Evolutionary conservation across 139 green algal species (phyloP), one percentile per base, ranked within the genome.

Genomic region (Chlamydomonas sp.): DNA sequence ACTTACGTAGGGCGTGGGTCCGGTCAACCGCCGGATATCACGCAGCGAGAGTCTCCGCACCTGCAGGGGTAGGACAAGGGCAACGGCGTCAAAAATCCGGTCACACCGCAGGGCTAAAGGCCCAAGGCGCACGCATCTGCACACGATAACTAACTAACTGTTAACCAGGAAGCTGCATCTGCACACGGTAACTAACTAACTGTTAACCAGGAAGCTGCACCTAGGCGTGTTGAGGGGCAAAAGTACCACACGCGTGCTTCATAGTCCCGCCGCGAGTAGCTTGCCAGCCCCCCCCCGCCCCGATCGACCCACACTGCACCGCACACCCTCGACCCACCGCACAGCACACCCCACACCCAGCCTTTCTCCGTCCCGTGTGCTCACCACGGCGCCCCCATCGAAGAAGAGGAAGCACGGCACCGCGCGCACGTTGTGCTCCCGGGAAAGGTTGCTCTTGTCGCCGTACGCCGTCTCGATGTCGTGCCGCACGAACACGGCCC

Each of bases 321-420:
- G 8, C 57, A 31, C 18, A 63, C 10, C 77, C 57, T 58, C 4
- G 1, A 18, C 7, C 2, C 16, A 68, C 57, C 57, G n/a, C 5
- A 18, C 77, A 0, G 49, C 58, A 20, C 20, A n/a, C 7, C 2
- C 59, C 5, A 8, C 49, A n/a, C 5, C 60, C 77, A 71, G 20
- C 1, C 59, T n/a, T 6, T 2, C 3, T 16, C 18, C 58, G 20
- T 62, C n/a, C 62, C 20, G 18, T n/a, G 61, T 66, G 78, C 86
- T 85, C 68, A 92, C 90, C 83, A 92, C 31, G 0, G 90, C 86
- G 1, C 86, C 90, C 1, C 71, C 84, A 31, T 88, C 86, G 63
- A 91, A 90, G 81, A 92, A 92, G 2, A 90, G 66, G 60, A 92
- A 88, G 59, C 81, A 88, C 0, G 90, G 90, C 57, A 91, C 86